phyloP scores from a whole-genome alignment of 768 basidiomycete genomes.

The Panaeolus papilionaceus region DNA sequence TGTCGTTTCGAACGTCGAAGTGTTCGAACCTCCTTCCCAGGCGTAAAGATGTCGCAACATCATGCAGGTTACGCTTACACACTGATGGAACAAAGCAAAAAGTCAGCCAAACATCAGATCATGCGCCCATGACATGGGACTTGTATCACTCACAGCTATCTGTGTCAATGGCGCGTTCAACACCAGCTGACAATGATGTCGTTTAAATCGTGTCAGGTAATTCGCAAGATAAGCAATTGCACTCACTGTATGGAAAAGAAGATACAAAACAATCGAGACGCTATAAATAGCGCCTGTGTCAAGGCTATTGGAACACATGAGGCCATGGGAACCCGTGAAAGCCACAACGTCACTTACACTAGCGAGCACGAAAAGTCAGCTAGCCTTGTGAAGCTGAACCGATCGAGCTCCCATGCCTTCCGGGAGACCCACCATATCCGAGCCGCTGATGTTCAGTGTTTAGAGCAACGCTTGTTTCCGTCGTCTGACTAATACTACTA shows the following conservation, averaged over 20 bases:
- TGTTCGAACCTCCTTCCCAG: slow-evolving; percentile 24
- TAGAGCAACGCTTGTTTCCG: background rate
- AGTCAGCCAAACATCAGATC: background rate
- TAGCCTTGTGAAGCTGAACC: slow-evolving; percentile 20
- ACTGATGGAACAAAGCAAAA: slow-evolving; percentile 16
- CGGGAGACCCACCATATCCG: slow-evolving; percentile 29
- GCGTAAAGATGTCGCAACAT: slow-evolving; percentile 24
- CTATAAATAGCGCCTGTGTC: slow-evolving; percentile 32
- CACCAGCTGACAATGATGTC: slow-evolving; percentile 26
- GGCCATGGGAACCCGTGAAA: background rate
- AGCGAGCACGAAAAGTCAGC: slow-evolving; percentile 22
- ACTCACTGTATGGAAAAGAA: slow-evolving; percentile 30
- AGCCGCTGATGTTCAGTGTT: slow-evolving; percentile 17
- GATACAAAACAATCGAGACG: slow-evolving; percentile 29
- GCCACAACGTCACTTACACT: slow-evolving; percentile 20
- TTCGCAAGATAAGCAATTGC: background rate
- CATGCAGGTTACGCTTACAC: slow-evolving; percentile 25
- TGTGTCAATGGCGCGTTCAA: slow-evolving; percentile 31
- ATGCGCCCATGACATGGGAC: background rate
- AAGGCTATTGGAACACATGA: slow-evolving; percentile 21
- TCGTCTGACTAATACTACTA: slow-evolving; percentile 8
- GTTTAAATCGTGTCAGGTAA: background rate
- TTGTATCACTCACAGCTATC: slow-evolving; percentile 27
- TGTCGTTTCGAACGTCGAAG: slow-evolving; percentile 19
- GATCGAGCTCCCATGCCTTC: slow-evolving; percentile 23